Evolutionary conservation across 2,329 filamentous ascomycete genomes (phyloP).

Genomic region (Colletotrichum eremochloae): DNA sequence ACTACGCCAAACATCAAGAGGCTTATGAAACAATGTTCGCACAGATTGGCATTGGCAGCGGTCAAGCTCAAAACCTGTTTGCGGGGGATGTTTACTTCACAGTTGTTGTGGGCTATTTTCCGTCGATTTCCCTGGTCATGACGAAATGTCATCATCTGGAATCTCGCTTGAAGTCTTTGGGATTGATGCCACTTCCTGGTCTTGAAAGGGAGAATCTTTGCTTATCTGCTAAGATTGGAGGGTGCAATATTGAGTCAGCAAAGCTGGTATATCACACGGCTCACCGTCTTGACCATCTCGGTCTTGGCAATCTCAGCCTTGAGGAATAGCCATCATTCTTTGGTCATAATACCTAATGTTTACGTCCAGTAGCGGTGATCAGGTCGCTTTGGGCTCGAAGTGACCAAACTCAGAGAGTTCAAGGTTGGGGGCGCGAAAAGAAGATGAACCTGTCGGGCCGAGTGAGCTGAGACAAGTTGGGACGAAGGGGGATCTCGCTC

Average conservation of each 20-base stretch:
- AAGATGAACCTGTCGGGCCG: neutral
- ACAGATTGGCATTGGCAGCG: constrained; percentile 1
- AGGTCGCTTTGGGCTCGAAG: neutral
- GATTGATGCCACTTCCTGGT: constrained; percentile 11
- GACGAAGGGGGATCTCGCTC: too few species aligned
- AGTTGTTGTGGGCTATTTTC: constrained; percentile 20
- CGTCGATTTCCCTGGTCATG: constrained; percentile 7
- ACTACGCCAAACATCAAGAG: neutral
- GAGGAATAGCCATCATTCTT: neutral
- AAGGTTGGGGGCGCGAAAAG: too few species aligned
- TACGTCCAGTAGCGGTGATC: neutral
- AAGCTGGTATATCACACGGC: neutral
- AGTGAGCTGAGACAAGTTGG: too few species aligned
- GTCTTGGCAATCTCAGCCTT: neutral
- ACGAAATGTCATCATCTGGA: constrained; percentile 22
- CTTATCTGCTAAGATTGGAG: constrained; percentile 1
- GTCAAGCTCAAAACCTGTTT: neutral
- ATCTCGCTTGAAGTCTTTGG: constrained; percentile 1
- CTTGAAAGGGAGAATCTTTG: constrained; percentile 18
- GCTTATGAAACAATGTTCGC: neutral
- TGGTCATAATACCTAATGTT: neutral
- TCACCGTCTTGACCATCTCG: neutral
- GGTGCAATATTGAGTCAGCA: neutral
- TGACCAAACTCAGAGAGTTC: neutral
- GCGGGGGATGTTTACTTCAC: neutral